Conservation (phyloP, 495 filamentous ascomycete genomes). For the Penicillium coffeae region DNA sequence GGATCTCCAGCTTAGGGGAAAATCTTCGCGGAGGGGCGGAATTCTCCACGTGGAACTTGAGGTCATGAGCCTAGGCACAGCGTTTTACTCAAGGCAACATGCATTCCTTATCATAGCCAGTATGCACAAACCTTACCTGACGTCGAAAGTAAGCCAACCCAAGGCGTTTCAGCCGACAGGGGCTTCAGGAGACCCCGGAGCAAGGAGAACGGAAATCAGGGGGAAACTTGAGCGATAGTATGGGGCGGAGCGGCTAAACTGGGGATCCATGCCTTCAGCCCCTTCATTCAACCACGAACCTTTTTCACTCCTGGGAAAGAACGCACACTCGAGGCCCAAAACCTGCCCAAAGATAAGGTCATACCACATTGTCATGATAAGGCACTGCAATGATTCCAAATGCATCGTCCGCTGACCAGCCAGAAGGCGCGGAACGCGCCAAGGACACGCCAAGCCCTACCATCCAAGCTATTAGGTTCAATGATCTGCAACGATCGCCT, state of each 20-base stretch:
- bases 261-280: not conserved
- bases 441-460: not conserved
- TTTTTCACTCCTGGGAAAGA: no score
- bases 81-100: not conserved
- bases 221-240: no score
- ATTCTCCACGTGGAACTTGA: no score
- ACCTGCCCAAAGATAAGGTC: not conserved
- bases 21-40: no score
- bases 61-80: not conserved
- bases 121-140: no score
- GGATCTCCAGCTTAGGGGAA: not conserved
- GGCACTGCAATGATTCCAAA: no score
- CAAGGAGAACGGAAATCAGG: not conserved
- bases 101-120: not conserved
- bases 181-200: no score
- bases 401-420: no score
- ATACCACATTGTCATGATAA: not conserved
- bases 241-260: not conserved
- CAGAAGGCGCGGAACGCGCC: no score
- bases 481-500: constrained; percentile 27
- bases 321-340: no score
- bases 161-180: not conserved
- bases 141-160: not conserved
- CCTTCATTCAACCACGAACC: not conserved
- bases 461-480: constrained; percentile 22